Evolutionary conservation across 2,329 filamentous ascomycete genomes (phyloP), one percentile per base, ranked within the genome.

Genomic region (Proliferodiscus dingleyae): DNA sequence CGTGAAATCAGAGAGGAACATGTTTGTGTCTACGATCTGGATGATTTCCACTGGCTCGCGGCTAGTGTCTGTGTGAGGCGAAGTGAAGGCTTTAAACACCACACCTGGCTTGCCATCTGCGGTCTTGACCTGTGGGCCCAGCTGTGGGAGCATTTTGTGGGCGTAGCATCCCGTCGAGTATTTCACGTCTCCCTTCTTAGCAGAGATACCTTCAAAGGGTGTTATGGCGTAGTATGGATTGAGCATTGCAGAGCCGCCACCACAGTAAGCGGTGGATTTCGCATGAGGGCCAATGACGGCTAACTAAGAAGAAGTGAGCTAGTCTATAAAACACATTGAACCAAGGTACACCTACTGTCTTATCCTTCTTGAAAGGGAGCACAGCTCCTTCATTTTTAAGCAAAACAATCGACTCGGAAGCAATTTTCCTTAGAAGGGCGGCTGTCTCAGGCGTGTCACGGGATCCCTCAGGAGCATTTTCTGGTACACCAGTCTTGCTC

Each of bases 161-260:
- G 77, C 78, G 61, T 83, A 79, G 23, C 74, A 74, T 4, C 81
- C 81, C 33, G 81, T 72, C 2, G 74, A 69, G 59, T 78, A 83
- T 26, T 59, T 63, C 0, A 73, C 69, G 3, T 65, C 62, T 3
- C 55, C 56, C 1, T 74, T 63, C 58, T 76, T 75, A 24, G 68
- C 69, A 24, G 71, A 73, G 56, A 89, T 85, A 10, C 83, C 84
- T 44, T 85, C 81, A 16, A 83, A 78, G 2, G 85, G 85, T 0
- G 80, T 87, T 19, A 87, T 72, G 36, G 83, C 82, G 49, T 82
- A 80, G 67, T 85, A 85, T 2, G 74, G 68, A 5, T 65, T 62
- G 28, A 80, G 62, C 1, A 77, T 73, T 2, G 81, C 81, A 3
- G 79, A 83, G 18, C 82, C 82, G 49, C 81, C 82, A 21, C 82